A percentile compares a stretch with the other conserved stretches of the same genome.
Evolutionary conservation across 164 flowering plant species (phyloP).

Genomic region (Chimonanthus praecox): DNA sequence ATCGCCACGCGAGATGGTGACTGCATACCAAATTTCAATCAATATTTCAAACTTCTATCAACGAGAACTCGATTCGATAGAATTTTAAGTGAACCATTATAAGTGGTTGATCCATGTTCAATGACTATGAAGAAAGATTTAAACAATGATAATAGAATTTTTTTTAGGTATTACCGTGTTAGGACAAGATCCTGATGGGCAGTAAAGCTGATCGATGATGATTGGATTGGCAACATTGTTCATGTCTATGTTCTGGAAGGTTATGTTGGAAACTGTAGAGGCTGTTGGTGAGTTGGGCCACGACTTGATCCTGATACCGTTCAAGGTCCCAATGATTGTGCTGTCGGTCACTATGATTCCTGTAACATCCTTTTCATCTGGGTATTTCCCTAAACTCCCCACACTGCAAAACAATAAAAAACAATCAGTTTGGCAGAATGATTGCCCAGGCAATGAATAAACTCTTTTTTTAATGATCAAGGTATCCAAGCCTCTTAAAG

Average conservation of each 20-base stretch:
- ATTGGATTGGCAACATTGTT: slow-evolving; percentile 58
- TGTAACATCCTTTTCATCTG: slow-evolving; percentile 40
- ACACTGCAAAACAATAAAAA: slow-evolving; percentile 26
- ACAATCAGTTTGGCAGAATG: neutral
- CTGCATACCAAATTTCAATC: slow-evolving; percentile 18
- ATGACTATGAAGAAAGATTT: too few relatives aligned
- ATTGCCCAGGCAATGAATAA: neutral
- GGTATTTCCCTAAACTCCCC: slow-evolving; percentile 58
- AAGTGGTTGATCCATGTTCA: too few relatives aligned
- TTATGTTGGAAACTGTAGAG: slow-evolving; percentile 45
- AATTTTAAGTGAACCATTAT: too few relatives aligned
- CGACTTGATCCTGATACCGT: slow-evolving; percentile 72
- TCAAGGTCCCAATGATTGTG: slow-evolving; percentile 39
- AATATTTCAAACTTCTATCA: too few relatives aligned
- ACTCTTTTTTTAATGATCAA: neutral
- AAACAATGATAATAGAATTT: too few relatives aligned
- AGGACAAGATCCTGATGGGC: slow-evolving; percentile 26
- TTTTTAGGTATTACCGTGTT: neutral
- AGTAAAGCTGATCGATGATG: slow-evolving; percentile 53
- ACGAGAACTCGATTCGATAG: too few relatives aligned
- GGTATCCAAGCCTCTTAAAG: too few relatives aligned
- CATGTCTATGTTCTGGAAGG: slow-evolving; percentile 51
- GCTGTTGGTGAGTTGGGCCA: slow-evolving; percentile 52
- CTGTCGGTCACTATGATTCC: slow-evolving; percentile 44
- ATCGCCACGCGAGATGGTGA: slow-evolving; percentile 46